Percentiles rank a stretch among this genome's conserved stretches.
Conservation (phyloP, 768 basidiomycete genomes). For the Xerocomellus chrysenteron region DNA sequence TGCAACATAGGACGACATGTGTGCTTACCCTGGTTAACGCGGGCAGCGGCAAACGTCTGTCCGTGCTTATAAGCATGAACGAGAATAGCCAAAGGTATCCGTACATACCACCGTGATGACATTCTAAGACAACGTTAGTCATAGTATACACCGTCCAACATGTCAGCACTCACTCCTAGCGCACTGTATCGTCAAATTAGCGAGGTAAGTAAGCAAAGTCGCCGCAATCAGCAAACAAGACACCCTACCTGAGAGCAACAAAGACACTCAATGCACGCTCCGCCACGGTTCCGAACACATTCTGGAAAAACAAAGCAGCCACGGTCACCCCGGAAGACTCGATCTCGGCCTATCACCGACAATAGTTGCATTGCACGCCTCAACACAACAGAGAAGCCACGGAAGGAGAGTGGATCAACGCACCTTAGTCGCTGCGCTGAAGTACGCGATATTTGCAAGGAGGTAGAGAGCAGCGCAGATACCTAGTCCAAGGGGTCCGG, state of each 20-base stretch:
- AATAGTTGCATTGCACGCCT: background rate
- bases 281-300: conserved; percentile 54
- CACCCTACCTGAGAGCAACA: conserved; percentile 50
- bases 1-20: background rate
- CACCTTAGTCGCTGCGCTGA: conserved; percentile 36
- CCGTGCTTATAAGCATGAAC: background rate
- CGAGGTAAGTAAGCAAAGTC: background rate
- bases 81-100: background rate
- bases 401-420: background rate
- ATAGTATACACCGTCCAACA: background rate
- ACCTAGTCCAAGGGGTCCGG: conserved; percentile 55
- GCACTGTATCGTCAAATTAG: conserved; percentile 24
- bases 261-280: conserved; percentile 54
- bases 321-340: conserved; percentile 49
- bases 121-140: conserved; percentile 15
- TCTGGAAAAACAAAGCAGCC: conserved; percentile 57
- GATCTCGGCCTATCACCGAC: conserved; percentile 41
- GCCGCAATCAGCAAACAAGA: background rate
- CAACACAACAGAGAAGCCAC: background rate
- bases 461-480: conserved; percentile 54
- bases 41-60: conserved; percentile 50
- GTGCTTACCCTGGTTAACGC: conserved; percentile 50
- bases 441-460: conserved; percentile 58
- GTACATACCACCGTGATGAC: conserved; percentile 32
- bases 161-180: conserved; percentile 27